Evolutionary conservation across 2,329 filamentous ascomycete species (phyloP).

Genomic region (Amauroascus verrucosus): DNA sequence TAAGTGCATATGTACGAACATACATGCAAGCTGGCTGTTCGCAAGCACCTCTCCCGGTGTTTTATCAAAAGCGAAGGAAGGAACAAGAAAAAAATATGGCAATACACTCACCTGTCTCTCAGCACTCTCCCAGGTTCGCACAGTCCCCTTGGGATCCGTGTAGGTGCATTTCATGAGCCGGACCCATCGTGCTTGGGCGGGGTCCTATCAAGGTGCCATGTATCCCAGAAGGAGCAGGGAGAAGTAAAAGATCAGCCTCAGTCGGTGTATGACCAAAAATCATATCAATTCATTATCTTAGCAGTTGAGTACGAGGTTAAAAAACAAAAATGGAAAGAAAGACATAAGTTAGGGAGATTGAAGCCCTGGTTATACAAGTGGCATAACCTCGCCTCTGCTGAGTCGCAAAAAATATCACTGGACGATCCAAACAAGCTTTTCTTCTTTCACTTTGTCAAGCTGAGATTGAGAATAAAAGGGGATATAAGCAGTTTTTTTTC

Average conservation of each 20-base stretch:
- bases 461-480: not conserved
- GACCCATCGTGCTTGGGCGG: slow-evolving; percentile 35
- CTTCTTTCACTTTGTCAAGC: not conserved
- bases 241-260: not conserved
- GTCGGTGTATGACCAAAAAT: not conserved
- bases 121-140: slow-evolving; percentile 38
- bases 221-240: not conserved
- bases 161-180: slow-evolving; percentile 36
- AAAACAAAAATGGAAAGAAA: not conserved
- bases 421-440: too few relatives aligned
- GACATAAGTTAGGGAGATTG: too few relatives aligned
- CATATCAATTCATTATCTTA: not conserved
- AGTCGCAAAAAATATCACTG: too few relatives aligned
- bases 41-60: too few relatives aligned
- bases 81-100: not conserved
- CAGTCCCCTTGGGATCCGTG: slow-evolving; percentile 33
- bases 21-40: too few relatives aligned
- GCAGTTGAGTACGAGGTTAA: not conserved
- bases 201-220: slow-evolving; percentile 23
- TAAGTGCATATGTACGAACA: too few relatives aligned
- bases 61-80: too few relatives aligned
- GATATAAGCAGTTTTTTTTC: not conserved
- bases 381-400: too few relatives aligned
- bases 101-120: slow-evolving; percentile 33
- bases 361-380: too few relatives aligned